A percentile compares a stretch with the other conserved stretches of the same genome.
phyloP scores from a whole-genome alignment of 306 rosid genomes.

The Datisca glomerata region DNA sequence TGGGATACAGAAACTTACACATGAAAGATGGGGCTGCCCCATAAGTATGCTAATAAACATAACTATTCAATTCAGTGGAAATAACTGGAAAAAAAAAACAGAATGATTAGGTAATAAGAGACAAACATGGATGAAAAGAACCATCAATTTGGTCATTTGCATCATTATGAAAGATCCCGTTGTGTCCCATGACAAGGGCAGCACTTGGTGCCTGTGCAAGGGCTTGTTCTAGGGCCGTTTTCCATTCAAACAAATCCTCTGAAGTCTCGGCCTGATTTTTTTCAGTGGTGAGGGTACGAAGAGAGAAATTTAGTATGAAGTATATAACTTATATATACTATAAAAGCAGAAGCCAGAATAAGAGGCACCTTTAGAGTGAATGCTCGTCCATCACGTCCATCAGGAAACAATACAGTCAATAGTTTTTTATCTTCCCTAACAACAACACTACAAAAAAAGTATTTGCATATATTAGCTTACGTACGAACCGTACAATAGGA shows the following conservation, averaged over 20 bases:
- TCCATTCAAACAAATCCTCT: conserved; percentile 93
- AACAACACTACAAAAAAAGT: conserved; percentile 64
- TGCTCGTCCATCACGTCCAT: conserved; percentile 98
- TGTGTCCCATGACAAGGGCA: conserved; percentile 96
- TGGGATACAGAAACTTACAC: conserved; percentile 4
- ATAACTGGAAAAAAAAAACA: conserved; percentile 11
- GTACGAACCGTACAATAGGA: conserved; percentile 8
- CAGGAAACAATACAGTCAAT: conserved; percentile 94
- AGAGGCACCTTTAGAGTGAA: conserved; percentile 90
- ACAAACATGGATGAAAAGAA: conserved; percentile 89
- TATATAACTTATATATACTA: background rate
- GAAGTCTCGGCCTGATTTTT: conserved; percentile 83
- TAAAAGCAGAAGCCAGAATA: background rate
- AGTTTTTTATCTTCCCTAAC: conserved; percentile 98
- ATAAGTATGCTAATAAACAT: background rate
- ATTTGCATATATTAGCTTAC: conserved; percentile 15
- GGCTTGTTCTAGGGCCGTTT: conserved; percentile 92
- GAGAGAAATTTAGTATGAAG: background rate
- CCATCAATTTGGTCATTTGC: conserved; percentile 75
- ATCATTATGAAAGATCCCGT: conserved; percentile 84
- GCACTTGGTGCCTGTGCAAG: conserved; percentile 99
- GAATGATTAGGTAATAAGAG: conserved; percentile 10
- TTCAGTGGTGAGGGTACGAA: conserved; percentile 1
- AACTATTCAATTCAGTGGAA: no score
- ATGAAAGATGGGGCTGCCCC: background rate